Base-by-base conservation (phyloP, 169 alveolate genomes). In the Cryptosporidium sp. region DNA sequence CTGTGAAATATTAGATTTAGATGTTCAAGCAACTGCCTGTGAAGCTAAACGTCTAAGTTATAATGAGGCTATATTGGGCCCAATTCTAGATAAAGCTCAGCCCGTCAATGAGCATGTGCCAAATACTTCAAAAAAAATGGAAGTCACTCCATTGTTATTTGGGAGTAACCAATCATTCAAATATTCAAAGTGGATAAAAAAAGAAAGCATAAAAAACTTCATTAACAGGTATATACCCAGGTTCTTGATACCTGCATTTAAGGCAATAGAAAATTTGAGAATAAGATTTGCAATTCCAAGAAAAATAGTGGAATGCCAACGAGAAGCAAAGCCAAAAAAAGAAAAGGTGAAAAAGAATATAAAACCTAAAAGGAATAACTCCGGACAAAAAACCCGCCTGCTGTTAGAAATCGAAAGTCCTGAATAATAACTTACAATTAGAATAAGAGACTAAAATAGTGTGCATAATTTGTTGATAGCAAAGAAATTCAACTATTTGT, bases 241-340 rank as follows among this genome's bases (percentile, higher is more conserved):
- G 16, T 80, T 80, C 26, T 39, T 80, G 23, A 12, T 80, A 23
- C 89, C 89, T 41, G 89, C 89, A 23, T 48, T 80, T 65, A 62
- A 65, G 29, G 89, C 89, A 16, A 80, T 80, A 8, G 67, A 62
- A 52, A 80, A 39, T 10, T 61, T 80, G 26, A 55, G 75, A 18
- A 62, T 80, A 41, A 80, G 68, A 65, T 80, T 80, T 65, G 89
- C 89, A 59, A 80, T 23, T 12, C 75, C 89, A 62, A 65, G 31
- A 23, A 73, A 58, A 33, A 55, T n/a, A 29, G 21, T 55, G 10
- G 21, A 55, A 31, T 29, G 7, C 8, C 12, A 52, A 52, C 21
- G 1, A 51, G 67, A 39, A 39, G 9, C 37, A 16, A 26, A 39
- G 10, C 45, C 18, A 80, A 65, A 61, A 21, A 80, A 23, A 12